Conservation (phyloP, 768 basidiomycete genomes). For the Glaciozyma antarctica region DNA sequence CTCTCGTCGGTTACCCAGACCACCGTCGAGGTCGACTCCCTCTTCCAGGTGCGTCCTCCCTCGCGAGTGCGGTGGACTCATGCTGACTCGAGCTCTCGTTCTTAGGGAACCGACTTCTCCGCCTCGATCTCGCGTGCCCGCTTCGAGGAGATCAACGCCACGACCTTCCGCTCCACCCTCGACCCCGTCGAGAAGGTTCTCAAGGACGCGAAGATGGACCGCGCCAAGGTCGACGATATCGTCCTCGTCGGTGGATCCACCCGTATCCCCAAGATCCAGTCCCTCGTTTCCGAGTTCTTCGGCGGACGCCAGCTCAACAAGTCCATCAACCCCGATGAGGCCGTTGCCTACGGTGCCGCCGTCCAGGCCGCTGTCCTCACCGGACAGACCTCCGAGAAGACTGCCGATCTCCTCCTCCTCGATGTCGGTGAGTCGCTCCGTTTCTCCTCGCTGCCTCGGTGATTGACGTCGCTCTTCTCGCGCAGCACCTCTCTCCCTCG, state of each 20-base stretch:
- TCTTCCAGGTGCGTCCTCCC: slow-evolving; percentile 62
- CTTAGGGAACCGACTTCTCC: slow-evolving; percentile 89
- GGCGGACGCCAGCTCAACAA: slow-evolving; percentile 97
- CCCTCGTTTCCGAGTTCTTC: slow-evolving; percentile 97
- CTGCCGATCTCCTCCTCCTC: slow-evolving; percentile 92
- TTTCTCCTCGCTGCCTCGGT: not conserved
- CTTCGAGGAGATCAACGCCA: slow-evolving; percentile 98
- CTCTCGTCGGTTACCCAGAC: slow-evolving; percentile 97
- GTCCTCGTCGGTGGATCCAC: slow-evolving; percentile 99
- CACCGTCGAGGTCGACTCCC: slow-evolving; percentile 97
- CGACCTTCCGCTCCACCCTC: slow-evolving; percentile 89
- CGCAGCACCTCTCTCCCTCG: slow-evolving; percentile 81
- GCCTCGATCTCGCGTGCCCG: slow-evolving; percentile 98
- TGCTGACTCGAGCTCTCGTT: slow-evolving; percentile 2
- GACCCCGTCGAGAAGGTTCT: slow-evolving; percentile 98
- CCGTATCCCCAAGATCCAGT: slow-evolving; percentile 98
- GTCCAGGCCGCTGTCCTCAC: slow-evolving; percentile 99
- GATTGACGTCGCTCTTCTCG: not conserved
- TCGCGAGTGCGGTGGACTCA: not conserved
- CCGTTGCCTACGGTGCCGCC: slow-evolving; percentile 98
- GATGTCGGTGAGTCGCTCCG: slow-evolving; percentile 53
- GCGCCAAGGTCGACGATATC: slow-evolving; percentile 76
- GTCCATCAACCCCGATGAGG: slow-evolving; percentile 99
- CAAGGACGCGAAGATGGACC: slow-evolving; percentile 94
- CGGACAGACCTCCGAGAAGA: slow-evolving; percentile 97